These are phyloP conservation scores for Elongisporangium undulatum DNA, from an alignment of 352 stramenopile species.

Conservation along the genomic window DNA sequence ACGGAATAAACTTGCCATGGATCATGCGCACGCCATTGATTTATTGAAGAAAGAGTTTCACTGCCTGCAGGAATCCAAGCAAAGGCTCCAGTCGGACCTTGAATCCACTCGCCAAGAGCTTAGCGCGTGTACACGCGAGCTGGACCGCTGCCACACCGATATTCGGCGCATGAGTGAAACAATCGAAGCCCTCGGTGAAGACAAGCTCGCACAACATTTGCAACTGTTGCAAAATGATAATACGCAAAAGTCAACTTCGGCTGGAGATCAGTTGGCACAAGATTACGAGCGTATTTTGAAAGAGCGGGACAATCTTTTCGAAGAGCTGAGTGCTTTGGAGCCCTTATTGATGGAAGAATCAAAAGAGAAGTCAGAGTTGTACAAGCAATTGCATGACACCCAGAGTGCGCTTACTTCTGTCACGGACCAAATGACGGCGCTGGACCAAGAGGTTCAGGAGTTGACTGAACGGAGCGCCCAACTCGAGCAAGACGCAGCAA, in stretches of 20 bases:
- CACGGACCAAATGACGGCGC: neutral
- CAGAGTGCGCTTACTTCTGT: neutral
- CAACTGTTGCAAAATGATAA: too few relatives aligned
- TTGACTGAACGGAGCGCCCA: neutral
- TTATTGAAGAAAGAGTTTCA: too few relatives aligned
- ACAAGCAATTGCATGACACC: neutral
- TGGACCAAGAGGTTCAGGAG: neutral
- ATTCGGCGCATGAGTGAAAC: neutral
- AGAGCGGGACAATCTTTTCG: constrained; percentile 33
- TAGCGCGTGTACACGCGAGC: too few relatives aligned
- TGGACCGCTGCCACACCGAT: too few relatives aligned
- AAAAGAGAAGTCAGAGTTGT: constrained; percentile 23
- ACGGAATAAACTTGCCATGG: too few relatives aligned
- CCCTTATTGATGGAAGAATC: constrained; percentile 47
- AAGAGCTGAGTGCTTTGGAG: constrained; percentile 44
- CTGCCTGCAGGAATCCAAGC: too few relatives aligned
- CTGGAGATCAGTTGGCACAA: neutral
- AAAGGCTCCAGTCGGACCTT: too few relatives aligned
- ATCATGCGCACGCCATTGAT: too few relatives aligned
- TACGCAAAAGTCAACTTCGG: neutral
- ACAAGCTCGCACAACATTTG: too few relatives aligned
- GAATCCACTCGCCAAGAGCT: too few relatives aligned
- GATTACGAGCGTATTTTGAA: constrained; percentile 6
- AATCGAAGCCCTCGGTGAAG: neutral
- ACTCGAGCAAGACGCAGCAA: neutral